These are phyloP conservation scores for Rhynchospora pubera DNA, from an alignment of 176 grass and related monocot species.

Conservation along the genomic window DNA sequence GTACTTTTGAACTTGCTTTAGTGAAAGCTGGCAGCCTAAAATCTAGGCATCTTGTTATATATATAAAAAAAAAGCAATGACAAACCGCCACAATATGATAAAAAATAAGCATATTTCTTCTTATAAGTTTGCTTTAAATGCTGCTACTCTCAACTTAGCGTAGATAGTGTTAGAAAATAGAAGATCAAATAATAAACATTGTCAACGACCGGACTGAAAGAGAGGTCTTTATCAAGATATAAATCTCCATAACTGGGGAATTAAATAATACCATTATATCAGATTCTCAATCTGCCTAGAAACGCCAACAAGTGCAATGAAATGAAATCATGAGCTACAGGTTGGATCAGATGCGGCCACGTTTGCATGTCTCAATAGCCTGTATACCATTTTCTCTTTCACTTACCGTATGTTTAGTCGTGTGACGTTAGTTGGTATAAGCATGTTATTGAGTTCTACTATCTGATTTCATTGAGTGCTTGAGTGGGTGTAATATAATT, in stretches of 20 bases:
- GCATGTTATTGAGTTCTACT: too few species aligned
- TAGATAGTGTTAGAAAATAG: not conserved
- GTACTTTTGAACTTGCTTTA: too few species aligned
- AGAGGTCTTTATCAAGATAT: not conserved
- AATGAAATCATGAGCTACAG: not conserved
- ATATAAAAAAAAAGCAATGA: not conserved
- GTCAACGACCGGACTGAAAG: not conserved
- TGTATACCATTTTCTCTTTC: too few species aligned
- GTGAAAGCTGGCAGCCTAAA: too few species aligned
- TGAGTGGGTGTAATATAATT: not conserved
- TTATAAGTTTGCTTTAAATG: not conserved
- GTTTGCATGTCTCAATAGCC: too few species aligned
- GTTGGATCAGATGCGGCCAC: not conserved
- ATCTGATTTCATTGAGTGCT: too few species aligned
- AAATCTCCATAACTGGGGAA: not conserved
- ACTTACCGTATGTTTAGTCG: too few species aligned
- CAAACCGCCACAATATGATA: not conserved
- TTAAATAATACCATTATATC: not conserved
- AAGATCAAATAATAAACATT: not conserved
- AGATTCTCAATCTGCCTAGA: not conserved
- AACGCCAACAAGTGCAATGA: not conserved
- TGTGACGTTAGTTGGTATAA: too few species aligned
- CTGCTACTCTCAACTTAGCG: not conserved
- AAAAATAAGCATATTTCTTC: not conserved
- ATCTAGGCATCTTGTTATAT: too few species aligned